Conservation (phyloP, 352 stramenopile species). For the Globisporangium alternatum region DNA sequence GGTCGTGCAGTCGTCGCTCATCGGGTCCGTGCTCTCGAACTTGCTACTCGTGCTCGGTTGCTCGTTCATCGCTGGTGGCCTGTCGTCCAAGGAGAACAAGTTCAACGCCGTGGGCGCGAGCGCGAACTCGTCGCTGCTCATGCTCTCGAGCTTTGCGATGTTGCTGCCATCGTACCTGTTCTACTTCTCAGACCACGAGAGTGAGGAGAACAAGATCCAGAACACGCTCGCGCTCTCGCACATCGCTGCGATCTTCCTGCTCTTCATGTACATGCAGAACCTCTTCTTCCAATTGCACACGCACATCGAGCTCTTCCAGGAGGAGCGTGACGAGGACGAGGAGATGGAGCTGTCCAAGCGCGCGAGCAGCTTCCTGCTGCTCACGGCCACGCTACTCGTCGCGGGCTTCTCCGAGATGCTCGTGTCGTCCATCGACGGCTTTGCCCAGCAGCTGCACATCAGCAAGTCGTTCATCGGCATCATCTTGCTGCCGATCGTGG, state of each 20-base stretch:
- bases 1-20: conserved; percentile 96
- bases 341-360: conserved; percentile 79
- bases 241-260: conserved; percentile 76
- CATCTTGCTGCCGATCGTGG: conserved; percentile 96
- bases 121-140: conserved; percentile 94
- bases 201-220: conserved; percentile 58
- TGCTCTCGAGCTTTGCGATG: conserved; percentile 92
- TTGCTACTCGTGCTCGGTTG: conserved; percentile 96
- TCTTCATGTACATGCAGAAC: conserved; percentile 94
- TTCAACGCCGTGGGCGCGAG: conserved; percentile 93
- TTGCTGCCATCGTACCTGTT: conserved; percentile 93
- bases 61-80: conserved; percentile 92
- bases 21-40: conserved; percentile 98
- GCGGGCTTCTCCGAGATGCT: conserved; percentile 94
- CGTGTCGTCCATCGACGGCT: conserved; percentile 79
- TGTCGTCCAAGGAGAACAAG: conserved; percentile 75
- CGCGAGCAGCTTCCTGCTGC: conserved; percentile 77
- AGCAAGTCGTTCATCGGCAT: conserved; percentile 92
- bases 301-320: conserved; percentile 92
- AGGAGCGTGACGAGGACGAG: conserved; percentile 57
- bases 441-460: conserved; percentile 53
- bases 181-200: conserved; percentile 78
- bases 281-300: conserved; percentile 96
- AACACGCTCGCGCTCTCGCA: conserved; percentile 78
- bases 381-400: conserved; percentile 87